Percentiles rank a stretch among this genome's conserved stretches.
Conservation (phyloP, 441 rosid genomes). For the Pelargonium australe region DNA sequence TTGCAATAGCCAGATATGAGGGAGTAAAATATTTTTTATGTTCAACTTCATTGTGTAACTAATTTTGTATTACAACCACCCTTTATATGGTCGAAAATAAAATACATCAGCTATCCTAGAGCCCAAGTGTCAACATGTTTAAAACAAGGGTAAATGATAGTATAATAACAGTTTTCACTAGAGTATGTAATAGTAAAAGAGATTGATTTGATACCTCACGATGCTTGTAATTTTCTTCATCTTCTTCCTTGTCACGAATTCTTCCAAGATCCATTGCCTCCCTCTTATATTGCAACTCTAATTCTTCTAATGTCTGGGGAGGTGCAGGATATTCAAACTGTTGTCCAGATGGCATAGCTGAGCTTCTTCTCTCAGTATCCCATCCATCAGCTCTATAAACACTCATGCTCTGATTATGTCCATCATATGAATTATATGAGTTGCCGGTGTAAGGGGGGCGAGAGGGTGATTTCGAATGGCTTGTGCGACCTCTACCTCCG, state of each 20-base stretch:
- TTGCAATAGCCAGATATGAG: neutral
- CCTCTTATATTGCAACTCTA: slow-evolving; percentile 71
- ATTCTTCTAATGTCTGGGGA: slow-evolving; percentile 65
- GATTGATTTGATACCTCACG: slow-evolving; percentile 66
- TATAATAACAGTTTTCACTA: neutral
- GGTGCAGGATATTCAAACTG: slow-evolving; percentile 59
- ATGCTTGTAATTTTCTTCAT: slow-evolving; percentile 86
- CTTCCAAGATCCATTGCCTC: slow-evolving; percentile 69
- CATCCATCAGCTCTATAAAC: slow-evolving; percentile 66
- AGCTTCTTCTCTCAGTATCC: slow-evolving; percentile 59
- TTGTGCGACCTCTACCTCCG: slow-evolving; percentile 80
- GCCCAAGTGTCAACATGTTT: neutral
- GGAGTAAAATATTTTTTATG: neutral
- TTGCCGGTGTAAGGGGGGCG: slow-evolving; percentile 55
- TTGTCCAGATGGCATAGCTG: slow-evolving; percentile 50
- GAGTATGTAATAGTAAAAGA: neutral
- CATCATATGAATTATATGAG: slow-evolving; percentile 60
- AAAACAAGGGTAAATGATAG: neutral
- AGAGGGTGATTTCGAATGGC: slow-evolving; percentile 88
- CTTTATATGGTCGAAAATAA: neutral
- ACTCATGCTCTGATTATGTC: slow-evolving; percentile 53
- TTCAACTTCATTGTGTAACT: no score
- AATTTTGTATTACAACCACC: no score
- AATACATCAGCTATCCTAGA: neutral
- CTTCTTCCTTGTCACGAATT: slow-evolving; percentile 82